These are phyloP conservation scores for Funneliformis caledonium DNA, from an alignment of 371 early-diverging fungal species.

Conservation along the genomic window DNA sequence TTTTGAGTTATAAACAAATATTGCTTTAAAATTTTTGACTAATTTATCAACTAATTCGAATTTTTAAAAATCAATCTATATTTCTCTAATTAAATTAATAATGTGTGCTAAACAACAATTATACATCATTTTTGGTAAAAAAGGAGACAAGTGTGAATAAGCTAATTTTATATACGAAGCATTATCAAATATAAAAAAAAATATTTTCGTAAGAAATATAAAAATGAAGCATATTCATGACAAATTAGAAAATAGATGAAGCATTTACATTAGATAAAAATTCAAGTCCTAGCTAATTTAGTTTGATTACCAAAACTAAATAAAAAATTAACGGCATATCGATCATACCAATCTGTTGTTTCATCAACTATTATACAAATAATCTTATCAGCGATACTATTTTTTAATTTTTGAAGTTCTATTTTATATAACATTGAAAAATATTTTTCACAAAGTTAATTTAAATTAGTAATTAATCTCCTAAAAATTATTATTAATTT, in stretches of 20 bases:
- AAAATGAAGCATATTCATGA: neutral
- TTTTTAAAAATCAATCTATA: neutral
- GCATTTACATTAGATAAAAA: neutral
- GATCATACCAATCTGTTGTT: neutral
- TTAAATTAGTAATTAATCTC: neutral
- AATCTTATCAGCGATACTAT: neutral
- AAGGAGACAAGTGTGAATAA: neutral
- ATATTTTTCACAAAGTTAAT: neutral
- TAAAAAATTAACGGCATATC: neutral
- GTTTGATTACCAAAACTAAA: constrained; percentile 6
- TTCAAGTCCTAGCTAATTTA: neutral
- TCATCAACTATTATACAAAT: constrained; percentile 15
- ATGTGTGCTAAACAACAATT: neutral
- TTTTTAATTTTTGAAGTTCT: neutral
- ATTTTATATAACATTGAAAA: neutral
- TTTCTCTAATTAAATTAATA: neutral
- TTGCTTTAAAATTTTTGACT: neutral
- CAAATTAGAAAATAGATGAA: constrained; percentile 8
- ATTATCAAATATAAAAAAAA: constrained; percentile 18
- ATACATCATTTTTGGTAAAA: neutral
- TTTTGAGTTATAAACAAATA: neutral
- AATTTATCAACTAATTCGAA: neutral
- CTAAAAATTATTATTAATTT: neutral
- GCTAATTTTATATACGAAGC: constrained; percentile 5
- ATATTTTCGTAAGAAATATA: constrained; percentile 5